Evolutionary conservation across 352 stramenopile species (phyloP), one percentile per base, ranked within the genome.

Genomic region (Globisporangium takayamanum): DNA sequence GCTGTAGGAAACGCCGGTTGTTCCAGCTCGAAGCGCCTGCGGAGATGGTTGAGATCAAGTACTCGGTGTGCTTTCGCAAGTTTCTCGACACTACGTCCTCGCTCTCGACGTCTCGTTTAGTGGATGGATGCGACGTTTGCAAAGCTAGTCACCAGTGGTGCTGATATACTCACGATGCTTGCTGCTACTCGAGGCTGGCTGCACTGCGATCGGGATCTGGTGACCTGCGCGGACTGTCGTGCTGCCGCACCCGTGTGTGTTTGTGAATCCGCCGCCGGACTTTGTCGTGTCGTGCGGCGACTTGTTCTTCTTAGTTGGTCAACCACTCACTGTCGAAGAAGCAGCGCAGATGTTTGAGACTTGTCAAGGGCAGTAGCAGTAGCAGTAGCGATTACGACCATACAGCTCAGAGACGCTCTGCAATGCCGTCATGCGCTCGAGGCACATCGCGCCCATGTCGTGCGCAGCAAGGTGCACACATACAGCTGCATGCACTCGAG

Each of bases 231-330:
- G 61, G 20, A 69, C 68, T 6, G 59, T 84, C 26, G 68, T 83
- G 33, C 61, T 85, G 14, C 79, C 79, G 7, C 77, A 89, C 58
- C 77, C 82, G 2, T 92, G 80, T 28, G 82, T 92, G 16, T 83
- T 89, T 54, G 65, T 74, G 26, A 87, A 80, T 39, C 80, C 82
- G 36, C 69, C 73, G 7, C 68, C 61, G 3, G 80, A 89, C 0
- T 67, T 87, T 1, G 66, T 85, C 53, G 68, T 89, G 37, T 73
- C 87, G 57, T 55, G 60, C 8, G 72, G 73, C 8, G 82, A 90
- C 50, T 69, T 80, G 30, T 78, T 92, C 53, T 92, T 87, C 62
- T 55, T 89, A 3, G 80, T 92, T 12, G 82, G 82, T 10, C 74
- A 73, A n/a, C 78, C 82, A 0, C 78, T 88, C 47, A 83, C 74